phyloP scores from a whole-genome alignment of 2,329 filamentous ascomycete species.

The Talaromyces islandicus region DNA sequence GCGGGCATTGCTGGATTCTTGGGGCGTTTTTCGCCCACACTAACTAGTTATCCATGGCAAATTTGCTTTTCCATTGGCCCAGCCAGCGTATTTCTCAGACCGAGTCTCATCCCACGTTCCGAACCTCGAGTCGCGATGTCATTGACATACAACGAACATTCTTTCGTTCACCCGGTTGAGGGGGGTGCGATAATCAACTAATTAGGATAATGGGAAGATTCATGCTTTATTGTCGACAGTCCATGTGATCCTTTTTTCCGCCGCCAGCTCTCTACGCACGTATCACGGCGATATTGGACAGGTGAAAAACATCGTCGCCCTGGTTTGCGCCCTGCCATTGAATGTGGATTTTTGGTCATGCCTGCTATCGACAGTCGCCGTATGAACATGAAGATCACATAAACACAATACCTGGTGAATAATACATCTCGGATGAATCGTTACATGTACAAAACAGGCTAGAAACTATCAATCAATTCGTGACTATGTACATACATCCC shows the following conservation, averaged over 20 bases:
- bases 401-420: background rate
- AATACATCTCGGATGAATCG: background rate
- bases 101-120: conserved; percentile 12
- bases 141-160: background rate
- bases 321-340: background rate
- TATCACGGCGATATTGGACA: too few species aligned
- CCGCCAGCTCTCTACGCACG: background rate
- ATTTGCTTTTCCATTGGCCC: conserved; percentile 8
- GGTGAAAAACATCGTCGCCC: background rate
- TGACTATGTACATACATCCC: background rate
- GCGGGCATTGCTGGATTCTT: background rate
- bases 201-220: background rate
- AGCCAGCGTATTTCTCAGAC: conserved; percentile 31
- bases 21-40: background rate
- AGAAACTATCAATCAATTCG: background rate
- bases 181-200: background rate
- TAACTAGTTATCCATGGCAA: background rate
- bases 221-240: background rate
- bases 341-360: background rate
- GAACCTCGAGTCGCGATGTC: background rate
- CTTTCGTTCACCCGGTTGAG: background rate
- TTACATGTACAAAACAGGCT: background rate
- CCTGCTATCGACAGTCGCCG: background rate
- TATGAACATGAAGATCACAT: background rate
- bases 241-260: background rate